Base-by-base conservation (phyloP, 2,329 filamentous ascomycete genomes). In the Stagonosporopsis chrysanthemi region DNA sequence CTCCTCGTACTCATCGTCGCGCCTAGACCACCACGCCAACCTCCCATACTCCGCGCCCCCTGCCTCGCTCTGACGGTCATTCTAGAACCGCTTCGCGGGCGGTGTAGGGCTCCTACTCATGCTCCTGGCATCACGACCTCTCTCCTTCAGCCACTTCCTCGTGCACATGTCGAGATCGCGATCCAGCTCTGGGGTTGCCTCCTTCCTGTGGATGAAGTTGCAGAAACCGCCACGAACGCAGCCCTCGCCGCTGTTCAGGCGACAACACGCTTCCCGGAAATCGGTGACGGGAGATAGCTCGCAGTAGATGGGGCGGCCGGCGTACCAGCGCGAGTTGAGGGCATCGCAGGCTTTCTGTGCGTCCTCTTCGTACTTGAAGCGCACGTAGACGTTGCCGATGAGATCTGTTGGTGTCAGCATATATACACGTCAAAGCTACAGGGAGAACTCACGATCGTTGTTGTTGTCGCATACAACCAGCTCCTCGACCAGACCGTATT, bases 391-490 rank as follows among this genome's bases (percentile, higher is more conserved):
- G 80, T 99, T 99, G 74, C 95, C 95, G 75, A 99, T 97, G 50
- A 99, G 85, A 80, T 99, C 89, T 91, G 65, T 47, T 9, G 9
- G 14, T 31, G 49, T 63, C 61, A 62, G 65, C 56, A 35, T 55
- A 46, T 35, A n/a, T n/a, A 14, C 23, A 19, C 17, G 4, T 14
- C 2, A 9, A 6, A 45, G 11, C 2, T 23, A 9, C 7, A 17
- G 44, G 11, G 11, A 48, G 19, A 52, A 86, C 88, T 69, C 77
- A 91, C 88, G 94, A 76, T 99, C 95, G 80, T 99, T 99, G 80
- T 98, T 98, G 80, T 99, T 99, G 82, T 99, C 95, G 80, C 95
- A 99, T 2, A 99, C 94, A 12, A 99, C 95, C 12, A 99, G 86
- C 81, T 99, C 95, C 81, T 99, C 95, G 33, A 98, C 84, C 80